phyloP scores from a whole-genome alignment of 192 early-diverging fungal genomes.

The Coemansia aciculifera region DNA sequence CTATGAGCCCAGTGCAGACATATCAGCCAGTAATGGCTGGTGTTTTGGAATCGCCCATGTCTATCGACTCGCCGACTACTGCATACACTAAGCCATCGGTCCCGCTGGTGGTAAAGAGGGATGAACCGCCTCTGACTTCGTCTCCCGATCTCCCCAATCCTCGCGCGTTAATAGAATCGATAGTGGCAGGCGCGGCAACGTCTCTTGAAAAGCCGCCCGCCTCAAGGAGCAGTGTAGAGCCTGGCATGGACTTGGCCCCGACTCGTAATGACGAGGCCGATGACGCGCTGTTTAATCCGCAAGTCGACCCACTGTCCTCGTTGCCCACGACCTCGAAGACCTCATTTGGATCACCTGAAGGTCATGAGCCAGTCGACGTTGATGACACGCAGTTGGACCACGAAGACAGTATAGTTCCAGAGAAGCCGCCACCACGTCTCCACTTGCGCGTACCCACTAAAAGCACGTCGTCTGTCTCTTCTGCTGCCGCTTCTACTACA shows the following conservation, averaged over 20 bases:
- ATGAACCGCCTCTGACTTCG: neutral
- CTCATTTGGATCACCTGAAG: too few species aligned
- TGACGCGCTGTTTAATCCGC: conserved; percentile 14
- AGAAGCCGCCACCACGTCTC: neutral
- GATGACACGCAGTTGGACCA: neutral
- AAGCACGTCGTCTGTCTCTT: neutral
- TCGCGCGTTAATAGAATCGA: neutral
- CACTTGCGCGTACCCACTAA: conserved; percentile 10
- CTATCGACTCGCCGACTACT: conserved; percentile 1
- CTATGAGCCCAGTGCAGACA: neutral
- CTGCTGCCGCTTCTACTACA: neutral
- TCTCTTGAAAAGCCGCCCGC: neutral
- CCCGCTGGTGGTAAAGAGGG: neutral
- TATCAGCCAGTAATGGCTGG: neutral
- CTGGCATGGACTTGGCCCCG: neutral
- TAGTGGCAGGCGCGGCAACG: neutral
- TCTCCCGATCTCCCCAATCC: neutral
- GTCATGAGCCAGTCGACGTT: neutral
- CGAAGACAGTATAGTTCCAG: neutral
- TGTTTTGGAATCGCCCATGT: conserved; percentile 12
- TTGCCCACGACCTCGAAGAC: neutral
- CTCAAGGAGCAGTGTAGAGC: neutral
- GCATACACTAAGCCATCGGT: neutral
- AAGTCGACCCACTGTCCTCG: conserved; percentile 12
- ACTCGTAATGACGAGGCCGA: neutral